These are phyloP conservation scores for Aspergillus phoenicis DNA, from an alignment of 2,329 filamentous ascomycete genomes.

Conservation along the genomic window DNA sequence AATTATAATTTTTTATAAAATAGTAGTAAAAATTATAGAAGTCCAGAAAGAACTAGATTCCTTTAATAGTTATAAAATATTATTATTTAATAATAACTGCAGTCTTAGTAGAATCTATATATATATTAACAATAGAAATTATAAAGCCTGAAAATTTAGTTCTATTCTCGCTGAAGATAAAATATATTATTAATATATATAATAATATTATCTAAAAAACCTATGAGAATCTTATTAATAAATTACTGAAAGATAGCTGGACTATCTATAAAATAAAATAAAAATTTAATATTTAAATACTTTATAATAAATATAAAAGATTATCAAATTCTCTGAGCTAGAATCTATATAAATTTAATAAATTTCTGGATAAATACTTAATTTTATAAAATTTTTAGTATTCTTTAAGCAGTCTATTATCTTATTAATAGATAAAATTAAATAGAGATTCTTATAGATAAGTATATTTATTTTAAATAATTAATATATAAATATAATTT, in stretches of 20 bases:
- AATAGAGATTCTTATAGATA: background rate
- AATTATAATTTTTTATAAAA: too few species aligned
- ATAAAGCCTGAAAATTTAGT: too few species aligned
- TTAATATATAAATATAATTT: background rate
- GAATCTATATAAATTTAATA: constrained; percentile 3
- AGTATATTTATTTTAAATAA: background rate
- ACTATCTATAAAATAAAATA: too few species aligned
- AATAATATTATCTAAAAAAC: too few species aligned
- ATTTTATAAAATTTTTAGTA: background rate
- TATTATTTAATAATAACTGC: background rate
- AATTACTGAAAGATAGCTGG: too few species aligned
- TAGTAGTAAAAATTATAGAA: too few species aligned
- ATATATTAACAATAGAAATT: background rate
- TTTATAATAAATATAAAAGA: background rate
- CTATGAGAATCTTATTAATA: background rate
- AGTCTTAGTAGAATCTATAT: background rate
- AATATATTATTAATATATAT: too few species aligned
- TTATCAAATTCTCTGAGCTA: background rate
- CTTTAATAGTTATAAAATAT: background rate
- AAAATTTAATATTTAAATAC: constrained; percentile 2
- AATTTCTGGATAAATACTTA: background rate
- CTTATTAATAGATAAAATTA: background rate
- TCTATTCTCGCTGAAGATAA: too few species aligned
- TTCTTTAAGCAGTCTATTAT: too few species aligned
- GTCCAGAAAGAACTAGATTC: background rate